Percentiles rank a stretch among this genome's conserved stretches.
phyloP scores from a whole-genome alignment of 768 basidiomycete genomes.

The Lactifluus rugatus region DNA sequence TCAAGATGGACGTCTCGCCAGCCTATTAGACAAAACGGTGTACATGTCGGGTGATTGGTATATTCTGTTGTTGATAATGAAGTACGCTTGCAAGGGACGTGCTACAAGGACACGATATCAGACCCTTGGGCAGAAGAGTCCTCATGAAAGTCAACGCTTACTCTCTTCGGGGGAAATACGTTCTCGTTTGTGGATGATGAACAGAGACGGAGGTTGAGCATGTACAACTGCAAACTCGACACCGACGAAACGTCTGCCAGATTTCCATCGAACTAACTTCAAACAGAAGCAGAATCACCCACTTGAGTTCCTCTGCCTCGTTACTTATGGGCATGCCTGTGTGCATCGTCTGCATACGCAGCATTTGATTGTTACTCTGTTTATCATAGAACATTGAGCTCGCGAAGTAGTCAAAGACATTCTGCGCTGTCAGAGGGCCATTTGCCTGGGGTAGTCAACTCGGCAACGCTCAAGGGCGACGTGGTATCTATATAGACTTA shows the following conservation, averaged over 20 bases:
- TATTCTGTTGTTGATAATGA: slow-evolving; percentile 81
- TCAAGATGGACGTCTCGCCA: slow-evolving; percentile 37
- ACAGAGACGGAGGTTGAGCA: slow-evolving; percentile 68
- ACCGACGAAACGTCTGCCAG: slow-evolving; percentile 68
- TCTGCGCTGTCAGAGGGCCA: slow-evolving; percentile 64
- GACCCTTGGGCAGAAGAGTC: background rate
- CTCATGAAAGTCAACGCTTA: slow-evolving; percentile 26
- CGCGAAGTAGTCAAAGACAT: slow-evolving; percentile 85
- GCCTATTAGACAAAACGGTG: slow-evolving; percentile 70
- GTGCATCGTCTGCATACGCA: slow-evolving; percentile 91
- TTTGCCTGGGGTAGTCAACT: slow-evolving; percentile 41
- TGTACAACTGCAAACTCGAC: slow-evolving; percentile 82
- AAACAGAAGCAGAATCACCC: slow-evolving; percentile 22
- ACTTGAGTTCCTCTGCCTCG: slow-evolving; percentile 84
- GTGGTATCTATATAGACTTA: slow-evolving; percentile 22
- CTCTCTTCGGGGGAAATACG: slow-evolving; percentile 78
- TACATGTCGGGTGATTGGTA: slow-evolving; percentile 85
- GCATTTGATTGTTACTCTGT: slow-evolving; percentile 83
- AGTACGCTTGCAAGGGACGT: slow-evolving; percentile 71
- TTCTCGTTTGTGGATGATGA: slow-evolving; percentile 85
- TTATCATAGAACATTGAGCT: slow-evolving; percentile 92
- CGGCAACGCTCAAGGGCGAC: background rate
- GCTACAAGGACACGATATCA: slow-evolving; percentile 29
- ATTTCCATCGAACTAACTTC: background rate
- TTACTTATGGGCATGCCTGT: slow-evolving; percentile 67